A percentile compares a stretch with the other conserved stretches of the same genome.
phyloP scores from a whole-genome alignment of 1,284 basidiomycete genomes.

The Trichosporon asahii region DNA sequence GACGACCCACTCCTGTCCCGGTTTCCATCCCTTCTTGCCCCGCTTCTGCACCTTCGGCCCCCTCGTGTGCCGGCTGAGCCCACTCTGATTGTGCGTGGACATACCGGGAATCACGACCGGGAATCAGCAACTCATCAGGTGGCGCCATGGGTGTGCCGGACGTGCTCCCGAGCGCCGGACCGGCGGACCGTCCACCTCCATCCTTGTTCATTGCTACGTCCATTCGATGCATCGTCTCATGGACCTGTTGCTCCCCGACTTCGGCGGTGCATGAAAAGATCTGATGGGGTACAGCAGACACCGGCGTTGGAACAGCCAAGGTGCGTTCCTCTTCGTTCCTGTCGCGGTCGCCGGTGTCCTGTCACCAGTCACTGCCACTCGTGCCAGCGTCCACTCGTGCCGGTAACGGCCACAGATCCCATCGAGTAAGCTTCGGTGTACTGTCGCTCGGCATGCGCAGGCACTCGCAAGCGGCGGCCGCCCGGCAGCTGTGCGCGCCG shows the following conservation, averaged over 20 bases:
- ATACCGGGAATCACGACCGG: background rate
- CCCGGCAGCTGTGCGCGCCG: background rate
- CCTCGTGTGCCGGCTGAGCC: background rate
- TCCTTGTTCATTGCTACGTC: background rate
- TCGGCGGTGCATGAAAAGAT: background rate
- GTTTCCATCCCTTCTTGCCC: slow-evolving; percentile 3
- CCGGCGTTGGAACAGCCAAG: background rate
- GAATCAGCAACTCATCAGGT: background rate
- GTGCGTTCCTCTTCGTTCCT: background rate
- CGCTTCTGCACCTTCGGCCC: background rate
- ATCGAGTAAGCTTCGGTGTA: background rate
- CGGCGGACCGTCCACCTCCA: background rate
- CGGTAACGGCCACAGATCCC: background rate
- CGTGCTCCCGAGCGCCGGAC: background rate
- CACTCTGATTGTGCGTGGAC: background rate
- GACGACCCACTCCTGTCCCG: background rate
- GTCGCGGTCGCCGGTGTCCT: background rate
- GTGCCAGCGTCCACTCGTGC: background rate
- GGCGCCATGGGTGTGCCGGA: background rate
- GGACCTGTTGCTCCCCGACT: background rate
- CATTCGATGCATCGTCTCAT: no score
- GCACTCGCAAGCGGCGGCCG: background rate
- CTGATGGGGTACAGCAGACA: background rate
- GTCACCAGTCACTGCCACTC: background rate
- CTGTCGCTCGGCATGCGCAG: background rate